Conservation (phyloP, 148 eudicot genomes). For the Heliosperma pusillum region DNA sequence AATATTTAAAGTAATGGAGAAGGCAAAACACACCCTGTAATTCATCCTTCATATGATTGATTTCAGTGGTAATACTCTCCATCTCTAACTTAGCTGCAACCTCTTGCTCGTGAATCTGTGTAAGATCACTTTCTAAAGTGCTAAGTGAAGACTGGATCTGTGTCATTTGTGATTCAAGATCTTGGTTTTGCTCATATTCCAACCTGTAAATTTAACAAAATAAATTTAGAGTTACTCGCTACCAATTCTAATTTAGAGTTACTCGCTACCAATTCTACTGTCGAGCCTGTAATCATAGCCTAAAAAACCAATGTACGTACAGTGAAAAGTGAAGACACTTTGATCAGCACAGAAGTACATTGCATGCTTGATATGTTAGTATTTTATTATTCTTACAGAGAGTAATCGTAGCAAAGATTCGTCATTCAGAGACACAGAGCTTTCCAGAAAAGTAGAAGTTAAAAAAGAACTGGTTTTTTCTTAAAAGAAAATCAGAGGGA, state of each 20-base stretch:
- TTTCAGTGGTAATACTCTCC: conserved; percentile 59
- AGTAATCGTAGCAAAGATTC: not conserved
- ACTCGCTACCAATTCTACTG: not conserved
- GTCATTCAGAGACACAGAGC: not conserved
- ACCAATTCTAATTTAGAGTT: no score
- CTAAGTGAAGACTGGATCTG: conserved; percentile 65
- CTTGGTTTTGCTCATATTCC: conserved; percentile 92
- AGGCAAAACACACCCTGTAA: conserved; percentile 47
- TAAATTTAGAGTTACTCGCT: not conserved
- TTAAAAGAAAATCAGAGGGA: not conserved
- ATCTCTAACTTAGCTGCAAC: conserved; percentile 46
- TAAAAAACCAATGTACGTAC: not conserved
- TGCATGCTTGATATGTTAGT: not conserved
- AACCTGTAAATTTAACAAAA: conserved; percentile 44
- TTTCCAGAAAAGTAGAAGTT: not conserved
- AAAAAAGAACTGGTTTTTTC: not conserved
- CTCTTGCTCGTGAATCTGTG: conserved; percentile 52
- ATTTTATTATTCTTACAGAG: not conserved
- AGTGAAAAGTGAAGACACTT: not conserved
- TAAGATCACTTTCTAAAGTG: conserved; percentile 43
- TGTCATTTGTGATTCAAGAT: conserved; percentile 67
- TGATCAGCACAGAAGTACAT: not conserved
- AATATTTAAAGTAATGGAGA: not conserved
- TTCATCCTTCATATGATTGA: conserved; percentile 59
- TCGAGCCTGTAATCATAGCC: conserved; percentile 5